Base-by-base conservation (phyloP, 306 rosid species). In the Biancaea sappan region DNA sequence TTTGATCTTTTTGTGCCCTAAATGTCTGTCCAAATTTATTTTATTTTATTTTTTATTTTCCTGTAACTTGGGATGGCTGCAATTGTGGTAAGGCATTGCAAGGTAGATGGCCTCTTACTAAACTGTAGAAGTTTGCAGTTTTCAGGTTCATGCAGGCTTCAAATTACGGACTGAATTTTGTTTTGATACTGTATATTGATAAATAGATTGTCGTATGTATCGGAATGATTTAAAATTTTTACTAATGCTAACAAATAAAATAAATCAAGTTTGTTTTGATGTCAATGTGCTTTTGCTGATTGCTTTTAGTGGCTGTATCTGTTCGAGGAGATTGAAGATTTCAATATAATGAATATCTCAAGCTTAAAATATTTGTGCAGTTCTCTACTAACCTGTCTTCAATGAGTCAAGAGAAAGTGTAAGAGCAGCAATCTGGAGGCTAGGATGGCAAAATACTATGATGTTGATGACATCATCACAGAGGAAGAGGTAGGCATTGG, bases 401-500 rank as follows among this genome's bases (percentile, higher is more conserved):
- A 15, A 75, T 77, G 82, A 78, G 74, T 74, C 53, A 50, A 81
- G 74, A 66, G 61, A 72, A 69, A 69, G 69, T 47, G 32, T 32
- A 35, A 31, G 74, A 71, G 79, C 52, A 66, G 56, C 71, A 64
- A 68, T 79, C 32, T 19, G 26, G 67, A 54, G 66, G 38, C 43
- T 69, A 15, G 73, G 74, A 94, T 88, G 97, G 88, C 87, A 47
- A 88, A 75, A 64, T 94, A 91, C 86, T 94, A 88, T 78, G 94
- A 91, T 80, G 77, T 91, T 69, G 89, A 88, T 71, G 98, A 91
- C 79, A 91, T 94, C 80, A 60, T 89, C 38, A 81, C 89, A 2
- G 97, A 91, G 71, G 96, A 88, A 84, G 93, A 91, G 95, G 98
- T 90, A 60, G 48, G 53, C 53, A 73, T 62, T n/a, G n/a, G n/a